Base-by-base conservation (phyloP, 164 flowering plant species). In the Akebia trifoliata region DNA sequence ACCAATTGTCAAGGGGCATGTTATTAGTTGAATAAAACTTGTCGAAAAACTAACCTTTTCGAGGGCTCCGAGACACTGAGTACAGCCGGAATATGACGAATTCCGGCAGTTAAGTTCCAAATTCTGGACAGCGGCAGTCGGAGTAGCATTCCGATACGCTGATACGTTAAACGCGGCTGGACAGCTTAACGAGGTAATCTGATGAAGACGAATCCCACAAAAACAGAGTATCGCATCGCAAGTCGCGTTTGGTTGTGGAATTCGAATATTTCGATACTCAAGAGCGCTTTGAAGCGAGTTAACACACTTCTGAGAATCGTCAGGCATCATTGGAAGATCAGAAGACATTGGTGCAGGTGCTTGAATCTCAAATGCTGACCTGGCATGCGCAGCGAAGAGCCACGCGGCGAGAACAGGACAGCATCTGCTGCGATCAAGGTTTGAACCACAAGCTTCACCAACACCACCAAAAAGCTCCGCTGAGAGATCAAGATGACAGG, bases 361-460 rank as follows among this genome's bases (percentile, higher is more conserved):
- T 20, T 74, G 30, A 2, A 86, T 56, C 62, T 81, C 71, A 8
- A 94, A 87, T 6, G 99, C 99, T 15, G 85, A 72, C 31, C 84
- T 60, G 0, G 99, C 92, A 63, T 94, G 95, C 0, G 97, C 99
- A 0, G 99, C 96, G 79, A 83, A 94, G 51, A 94, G 87, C 99
- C 99, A 93, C 0, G 97, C 99, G 0, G 97, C 99, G 6, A 94
- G 81, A 0, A 94, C 97, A 0, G 99, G 99, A 50, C 99, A 94
- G 79, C 99, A 94, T 0, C 95, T 82, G 83, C 95, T 82, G n/a
- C 96, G 71, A 74, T 94, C 99, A 7, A 94, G 96, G 80, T 69
- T 72, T 1, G 62, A 66, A 9, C 84, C 84, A 66, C 97, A 94
- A 0, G 99, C 97, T 17, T 77, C 79, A 29, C 66, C 67, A 11